These are phyloP conservation scores for Marasmius oreades DNA, from an alignment of 1,284 basidiomycete genomes.

Conservation along the genomic window DNA sequence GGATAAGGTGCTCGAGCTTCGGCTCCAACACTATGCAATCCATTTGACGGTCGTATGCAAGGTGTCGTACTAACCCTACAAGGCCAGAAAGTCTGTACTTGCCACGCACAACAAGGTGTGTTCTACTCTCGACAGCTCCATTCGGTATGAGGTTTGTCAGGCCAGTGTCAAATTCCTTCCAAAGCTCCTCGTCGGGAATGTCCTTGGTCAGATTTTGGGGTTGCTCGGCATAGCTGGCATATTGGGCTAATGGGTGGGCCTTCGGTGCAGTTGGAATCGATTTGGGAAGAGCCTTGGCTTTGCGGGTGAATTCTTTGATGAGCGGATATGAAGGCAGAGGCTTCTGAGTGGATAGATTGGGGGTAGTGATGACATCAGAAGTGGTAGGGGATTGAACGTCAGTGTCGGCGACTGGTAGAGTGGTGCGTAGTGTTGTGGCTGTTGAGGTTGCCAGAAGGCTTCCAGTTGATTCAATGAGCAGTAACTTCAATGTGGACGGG, in stretches of 20 bases:
- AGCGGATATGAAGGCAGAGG: not conserved
- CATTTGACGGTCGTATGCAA: not conserved
- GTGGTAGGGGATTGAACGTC: too few species aligned
- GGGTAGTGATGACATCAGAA: too few species aligned
- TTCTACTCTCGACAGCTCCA: not conserved
- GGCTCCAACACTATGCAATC: not conserved
- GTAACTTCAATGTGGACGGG: too few species aligned
- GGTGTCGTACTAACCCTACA: not conserved
- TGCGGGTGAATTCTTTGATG: not conserved
- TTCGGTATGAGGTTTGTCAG: not conserved
- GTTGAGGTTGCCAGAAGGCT: too few species aligned
- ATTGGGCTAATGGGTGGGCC: not conserved
- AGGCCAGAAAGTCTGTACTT: not conserved
- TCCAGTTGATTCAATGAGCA: too few species aligned
- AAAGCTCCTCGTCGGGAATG: not conserved
- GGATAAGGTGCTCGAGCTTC: not conserved
- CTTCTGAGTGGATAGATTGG: not conserved
- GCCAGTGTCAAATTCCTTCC: not conserved
- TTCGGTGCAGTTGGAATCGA: not conserved
- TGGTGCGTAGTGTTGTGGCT: too few species aligned
- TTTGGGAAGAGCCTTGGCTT: not conserved
- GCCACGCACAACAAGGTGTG: not conserved
- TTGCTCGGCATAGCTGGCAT: not conserved
- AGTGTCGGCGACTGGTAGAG: too few species aligned
- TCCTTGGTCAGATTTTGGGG: not conserved